Evolutionary conservation across 805 yeast genomes (phyloP), one percentile per base, ranked within the genome.

Genomic region (Maudiozyma turicensis): DNA sequence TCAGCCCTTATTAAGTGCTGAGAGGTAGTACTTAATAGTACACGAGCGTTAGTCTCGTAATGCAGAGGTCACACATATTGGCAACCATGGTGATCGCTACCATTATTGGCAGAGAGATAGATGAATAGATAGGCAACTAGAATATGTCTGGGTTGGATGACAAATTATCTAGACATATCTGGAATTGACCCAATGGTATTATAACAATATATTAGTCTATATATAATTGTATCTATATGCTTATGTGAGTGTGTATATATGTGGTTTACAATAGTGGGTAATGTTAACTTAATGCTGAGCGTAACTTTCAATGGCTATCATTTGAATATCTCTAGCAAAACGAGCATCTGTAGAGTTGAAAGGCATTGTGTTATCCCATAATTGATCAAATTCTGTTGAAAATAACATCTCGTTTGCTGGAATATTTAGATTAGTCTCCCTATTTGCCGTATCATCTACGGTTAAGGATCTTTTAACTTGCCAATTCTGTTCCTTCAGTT

Each of bases 401-500:
- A 72, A 76, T 14, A 66, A 55, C 38, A 56, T 57, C 34, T 40
- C 43, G 31, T 65, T 72, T 11, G 13, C 37, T 34, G 37, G 37
- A 10, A n/a, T 34, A 20, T 2, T 20, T 20, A 20, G 26, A 20
- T 20, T 20, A 20, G 26, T 20, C 26, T 20, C 26, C 3, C 26
- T 34, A n/a, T 34, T 28, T 39, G 31, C 9, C 4, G 42, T 20
- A 13, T 34, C 4, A 11, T n/a, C 15, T 8, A 6, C 33, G 5
- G 8, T 29, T 11, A 28, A 34, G 10, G 10, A 43, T 43, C 56
- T 47, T 6, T 49, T 48, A 1, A 52, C 80, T 8, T 81, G 75
- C 95, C 96, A 88, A 26, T 81, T 71, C 9, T 75, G 78, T 58
- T 91, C 97, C 57, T 90, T 88, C 11, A 84, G 77, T 54, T 86